phyloP scores from a whole-genome alignment of 176 grass and related monocot species.

The Hsuehochloa calcarea region DNA sequence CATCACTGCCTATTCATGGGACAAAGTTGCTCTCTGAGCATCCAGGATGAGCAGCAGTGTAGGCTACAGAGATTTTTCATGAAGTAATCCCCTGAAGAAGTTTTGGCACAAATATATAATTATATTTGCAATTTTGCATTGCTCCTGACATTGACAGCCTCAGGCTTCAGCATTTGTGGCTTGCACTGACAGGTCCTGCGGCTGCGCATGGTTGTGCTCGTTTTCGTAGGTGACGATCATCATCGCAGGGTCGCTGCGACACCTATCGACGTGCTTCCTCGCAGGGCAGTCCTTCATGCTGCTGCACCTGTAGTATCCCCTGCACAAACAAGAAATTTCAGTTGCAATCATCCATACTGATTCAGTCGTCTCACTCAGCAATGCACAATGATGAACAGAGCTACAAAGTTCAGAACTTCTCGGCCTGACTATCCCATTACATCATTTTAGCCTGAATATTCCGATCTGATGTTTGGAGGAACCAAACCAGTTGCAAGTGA shows the following conservation, averaged over 20 bases:
- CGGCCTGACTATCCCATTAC: too few species aligned
- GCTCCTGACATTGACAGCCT: neutral
- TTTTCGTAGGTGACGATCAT: constrained; percentile 76
- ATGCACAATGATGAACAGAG: neutral
- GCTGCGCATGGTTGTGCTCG: constrained; percentile 70
- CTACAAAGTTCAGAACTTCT: neutral
- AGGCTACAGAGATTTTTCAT: neutral
- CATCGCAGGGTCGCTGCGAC: constrained; percentile 60
- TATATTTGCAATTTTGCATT: neutral
- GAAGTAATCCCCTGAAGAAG: neutral
- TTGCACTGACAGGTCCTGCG: constrained; percentile 35
- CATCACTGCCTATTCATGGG: neutral
- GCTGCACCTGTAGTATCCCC: constrained; percentile 93
- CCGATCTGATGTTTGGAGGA: neutral
- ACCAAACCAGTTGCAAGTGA: neutral
- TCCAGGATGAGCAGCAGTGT: neutral
- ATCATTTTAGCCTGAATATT: neutral
- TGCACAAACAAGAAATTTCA: neutral
- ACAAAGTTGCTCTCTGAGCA: neutral
- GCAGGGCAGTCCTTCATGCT: constrained; percentile 80
- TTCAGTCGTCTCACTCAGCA: neutral
- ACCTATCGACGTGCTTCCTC: constrained; percentile 84
- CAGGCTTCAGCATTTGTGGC: neutral
- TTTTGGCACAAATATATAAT: neutral
- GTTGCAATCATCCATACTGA: neutral